Base-by-base conservation (phyloP, 345 rosid genomes). In the Dipteronia dyeriana region DNA sequence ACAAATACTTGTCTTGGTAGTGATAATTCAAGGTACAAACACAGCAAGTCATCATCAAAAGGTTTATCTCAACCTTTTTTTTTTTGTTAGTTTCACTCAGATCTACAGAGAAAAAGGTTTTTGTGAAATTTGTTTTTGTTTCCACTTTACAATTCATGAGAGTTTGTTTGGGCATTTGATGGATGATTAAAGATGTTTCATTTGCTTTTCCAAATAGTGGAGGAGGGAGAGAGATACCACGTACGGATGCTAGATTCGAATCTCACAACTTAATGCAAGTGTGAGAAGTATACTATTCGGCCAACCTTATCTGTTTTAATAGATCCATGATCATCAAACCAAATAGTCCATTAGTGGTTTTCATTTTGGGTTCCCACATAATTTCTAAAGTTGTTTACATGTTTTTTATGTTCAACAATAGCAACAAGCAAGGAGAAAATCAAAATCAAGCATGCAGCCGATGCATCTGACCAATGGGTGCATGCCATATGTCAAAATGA, bases 401-500 rank as follows among this genome's bases (percentile, higher is more conserved):
- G 43, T 63, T 79, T 82, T 70, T 49, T 68, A 77, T 72, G 66
- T 59, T 51, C 17, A n/a, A n/a, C 38, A 34, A 34, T 34, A 34
- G 38, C 38, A 34, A 4, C 38, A 34, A 34, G 5, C 38, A 34
- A 34, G 38, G 38, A 34, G 38, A 4, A 34, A 34, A 34, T 34
- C 38, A 4, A 34, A 34, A 34, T 34, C 38, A 0, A 6, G 38
- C 6, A 26, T 26, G 1, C 26, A 26, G 1, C 26, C 26, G 26
- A 34, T 34, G 38, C 38, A 34, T 34, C 38, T 6, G 38, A 34
- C 38, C 1, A 34, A 34, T 34, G 0, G 38, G 1, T 34, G 38
- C 38, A 34, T 34, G 38, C 38, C 38, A 34, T 34, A 4, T 34
- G 38, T 34, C 0, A 34, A 34, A 1, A 6, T 4, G 6, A 34